Evolutionary conservation across 2,329 filamentous ascomycete species (phyloP), one percentile per base, ranked within the genome.

Genomic region (Diaporthe vexans): DNA sequence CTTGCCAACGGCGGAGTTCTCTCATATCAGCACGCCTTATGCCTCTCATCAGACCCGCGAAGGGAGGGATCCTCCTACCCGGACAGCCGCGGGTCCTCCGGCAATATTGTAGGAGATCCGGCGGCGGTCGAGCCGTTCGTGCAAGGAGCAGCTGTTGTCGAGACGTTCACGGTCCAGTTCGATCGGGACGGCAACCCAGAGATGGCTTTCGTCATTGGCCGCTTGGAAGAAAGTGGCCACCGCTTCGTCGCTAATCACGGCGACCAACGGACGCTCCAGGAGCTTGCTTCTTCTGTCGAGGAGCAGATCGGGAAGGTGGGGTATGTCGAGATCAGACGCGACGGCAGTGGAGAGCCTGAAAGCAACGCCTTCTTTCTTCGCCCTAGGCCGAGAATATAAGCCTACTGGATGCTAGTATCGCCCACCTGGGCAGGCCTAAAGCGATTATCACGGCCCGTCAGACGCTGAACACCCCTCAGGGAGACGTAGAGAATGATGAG

Each of bases 1-100:
- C 85, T 93, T 19, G 91, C 91, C 1, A 93, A 93, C 77, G 91
- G 92, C 0, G 92, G 92, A 0, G 85, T 90, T 40, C 76, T 92
- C n/a, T 91, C 90, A 0, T 91, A 93, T 78, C 90, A 94, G 78
- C 88, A 93, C 78, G 90, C 87, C 4, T 78, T 93, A 0, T 87
- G 90, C 61, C 81, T 94, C 1, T 91, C 90, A 0, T 85, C 82
- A 0, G 77, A 81, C 13, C 87, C 88, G 1, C 74, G 77, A 5
- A 35, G 56, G 17, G 74, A 78, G 26, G 54, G 15, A 6, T 40
- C 40, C 2, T 13, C 51, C 24, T 76, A 76, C n/a, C 73, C 73
- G 29, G 75, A 76, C 48, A 73, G 63, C 24, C 73, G 63, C 67
- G 33, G n/a, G 6, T 40, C 29, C 19, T 73, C 71, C 0, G 29